Evolutionary conservation across 768 basidiomycete genomes (phyloP).

Genomic region (Hygrophorus pudorinus): DNA sequence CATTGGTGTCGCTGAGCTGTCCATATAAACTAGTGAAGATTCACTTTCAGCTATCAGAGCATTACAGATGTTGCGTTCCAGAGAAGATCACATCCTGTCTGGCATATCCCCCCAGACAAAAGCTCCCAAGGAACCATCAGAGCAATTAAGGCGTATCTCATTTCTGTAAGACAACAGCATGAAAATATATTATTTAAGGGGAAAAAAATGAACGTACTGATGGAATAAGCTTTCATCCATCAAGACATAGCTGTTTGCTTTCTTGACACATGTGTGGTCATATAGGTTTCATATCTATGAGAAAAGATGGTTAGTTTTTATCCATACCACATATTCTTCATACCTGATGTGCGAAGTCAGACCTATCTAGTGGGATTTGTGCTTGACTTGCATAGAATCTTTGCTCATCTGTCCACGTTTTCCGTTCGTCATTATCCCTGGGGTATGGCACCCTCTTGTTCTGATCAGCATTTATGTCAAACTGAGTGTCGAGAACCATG

Average conservation of each 20-base stretch:
- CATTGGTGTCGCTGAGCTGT: not conserved
- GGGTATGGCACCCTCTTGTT: not conserved
- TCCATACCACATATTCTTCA: not conserved
- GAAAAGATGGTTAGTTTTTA: not conserved
- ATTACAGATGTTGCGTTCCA: not conserved
- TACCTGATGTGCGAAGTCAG: not conserved
- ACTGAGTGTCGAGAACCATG: not conserved
- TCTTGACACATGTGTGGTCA: not conserved
- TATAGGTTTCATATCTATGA: not conserved
- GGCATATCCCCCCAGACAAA: conserved; percentile 2
- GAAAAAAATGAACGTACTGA: not conserved
- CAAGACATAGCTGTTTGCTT: not conserved
- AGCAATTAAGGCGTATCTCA: not conserved
- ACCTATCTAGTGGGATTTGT: not conserved
- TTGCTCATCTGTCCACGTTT: not conserved
- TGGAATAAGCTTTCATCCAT: not conserved
- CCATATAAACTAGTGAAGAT: not conserved
- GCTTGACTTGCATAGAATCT: not conserved
- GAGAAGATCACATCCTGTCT: not conserved
- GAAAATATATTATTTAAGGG: not conserved
- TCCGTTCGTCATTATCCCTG: not conserved
- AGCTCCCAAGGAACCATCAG: not conserved
- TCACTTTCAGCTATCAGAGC: not conserved
- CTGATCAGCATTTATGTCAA: not conserved
- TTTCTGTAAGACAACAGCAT: not conserved